Base-by-base conservation (phyloP, 805 yeast species). In the Kodamaea sagamina region DNA sequence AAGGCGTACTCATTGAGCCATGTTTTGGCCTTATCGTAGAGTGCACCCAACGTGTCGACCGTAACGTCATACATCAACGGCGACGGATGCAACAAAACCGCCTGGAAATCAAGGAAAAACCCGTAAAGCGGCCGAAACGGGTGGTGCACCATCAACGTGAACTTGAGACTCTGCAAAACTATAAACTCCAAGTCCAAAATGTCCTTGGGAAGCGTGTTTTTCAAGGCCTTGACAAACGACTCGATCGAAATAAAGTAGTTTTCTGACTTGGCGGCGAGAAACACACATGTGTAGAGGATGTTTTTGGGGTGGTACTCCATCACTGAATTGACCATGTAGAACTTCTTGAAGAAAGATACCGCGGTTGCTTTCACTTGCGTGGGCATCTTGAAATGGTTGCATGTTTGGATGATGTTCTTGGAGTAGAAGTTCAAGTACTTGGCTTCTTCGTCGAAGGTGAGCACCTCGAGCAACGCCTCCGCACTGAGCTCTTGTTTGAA, bases 51-150 rank as follows among this genome's bases (percentile, higher is more conserved):
- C 38, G 79, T 75, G 36, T 77, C 77, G 15, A 69, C 57, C 4
- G 57, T 55, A 22, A 75, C 66, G 45, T 79, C 81, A 12, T 77
- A 72, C 74, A 51, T 63, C 51, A 44, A 48, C n/a, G 69, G 66
- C 7, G 53, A 62, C 1, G 81, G 54, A 78, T 64, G 41, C 69
- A 74, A 42, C 63, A 71, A 54, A 4, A 66, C 67, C 22, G 65
- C 74, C 61, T 93, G 99, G 50, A 90, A 78, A 63, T 93, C 99
- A 36, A 92, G 75, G 63, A 85, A 92, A 60, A 92, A 90, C 16
- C 99, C 99, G 61, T 90, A 93, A n/a, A 93, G 64, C 0, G 98
- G 89, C 48, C 84, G 74, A 63, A 79, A 84, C 2, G 97, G 95
- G 64, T 89, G 97, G 61, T 92, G 98, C 7, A 86, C 92, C 48